Percentiles rank a stretch among this genome's conserved stretches.
These are phyloP conservation scores for Chlorella vulgaris DNA, from an alignment of 139 green algal genomes.

Conservation along the genomic window DNA sequence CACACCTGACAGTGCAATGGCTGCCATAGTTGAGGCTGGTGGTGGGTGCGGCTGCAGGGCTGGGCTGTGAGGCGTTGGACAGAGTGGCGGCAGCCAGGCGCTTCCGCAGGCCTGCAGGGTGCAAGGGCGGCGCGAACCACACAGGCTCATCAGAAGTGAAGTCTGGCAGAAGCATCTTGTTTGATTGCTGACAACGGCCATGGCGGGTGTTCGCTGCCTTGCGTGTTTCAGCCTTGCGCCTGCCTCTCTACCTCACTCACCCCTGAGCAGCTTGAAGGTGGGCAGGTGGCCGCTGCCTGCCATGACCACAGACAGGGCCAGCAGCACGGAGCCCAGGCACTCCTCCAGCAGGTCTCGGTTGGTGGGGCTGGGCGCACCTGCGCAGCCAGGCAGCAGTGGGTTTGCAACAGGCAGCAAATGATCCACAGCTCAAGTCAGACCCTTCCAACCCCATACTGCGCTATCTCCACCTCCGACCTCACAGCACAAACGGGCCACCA, in stretches of 20 bases:
- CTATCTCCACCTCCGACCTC: no score
- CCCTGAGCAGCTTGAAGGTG: conserved; percentile 85
- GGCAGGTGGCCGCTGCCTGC: conserved; percentile 89
- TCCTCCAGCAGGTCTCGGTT: conserved; percentile 69
- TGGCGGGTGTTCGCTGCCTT: background rate
- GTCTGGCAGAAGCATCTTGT: background rate
- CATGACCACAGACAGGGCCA: conserved; percentile 90
- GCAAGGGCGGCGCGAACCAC: background rate
- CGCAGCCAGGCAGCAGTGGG: background rate
- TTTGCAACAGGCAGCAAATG: no score
- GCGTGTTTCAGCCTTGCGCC: background rate
- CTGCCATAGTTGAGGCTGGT: conserved; percentile 71
- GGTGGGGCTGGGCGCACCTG: conserved; percentile 23
- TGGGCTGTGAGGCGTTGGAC: conserved; percentile 20
- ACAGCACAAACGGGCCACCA: no score
- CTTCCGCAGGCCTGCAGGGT: conserved; percentile 53
- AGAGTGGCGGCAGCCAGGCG: conserved; percentile 42
- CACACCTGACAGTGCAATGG: conserved; percentile 78
- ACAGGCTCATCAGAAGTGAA: background rate
- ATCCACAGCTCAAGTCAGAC: no score
- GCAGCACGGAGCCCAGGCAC: conserved; percentile 53
- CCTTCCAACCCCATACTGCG: no score
- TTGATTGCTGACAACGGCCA: background rate
- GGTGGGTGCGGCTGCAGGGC: background rate
- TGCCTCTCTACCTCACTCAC: conserved; percentile 41